Evolutionary conservation across 2,329 filamentous ascomycete genomes (phyloP).

Genomic region (Monilinia laxa): DNA sequence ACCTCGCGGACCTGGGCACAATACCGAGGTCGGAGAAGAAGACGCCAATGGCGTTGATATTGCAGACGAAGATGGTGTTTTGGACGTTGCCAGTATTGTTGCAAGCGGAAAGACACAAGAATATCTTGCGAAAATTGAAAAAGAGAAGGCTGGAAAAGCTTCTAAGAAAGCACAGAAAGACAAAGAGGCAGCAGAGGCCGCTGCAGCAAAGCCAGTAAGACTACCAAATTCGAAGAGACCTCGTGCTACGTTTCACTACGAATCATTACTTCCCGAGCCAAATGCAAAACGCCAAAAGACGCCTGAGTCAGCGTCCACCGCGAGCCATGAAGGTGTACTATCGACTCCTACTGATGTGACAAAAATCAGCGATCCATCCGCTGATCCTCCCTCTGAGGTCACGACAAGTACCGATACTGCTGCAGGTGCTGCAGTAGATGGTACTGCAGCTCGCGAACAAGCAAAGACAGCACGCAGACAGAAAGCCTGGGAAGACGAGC

Average conservation of each 20-base stretch:
- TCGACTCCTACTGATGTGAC: conserved; percentile 26
- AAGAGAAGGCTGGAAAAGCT: conserved; percentile 57
- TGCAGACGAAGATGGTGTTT: conserved; percentile 66
- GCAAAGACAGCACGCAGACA: conserved; percentile 38
- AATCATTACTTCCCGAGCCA: conserved; percentile 55
- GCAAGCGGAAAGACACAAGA: conserved; percentile 78
- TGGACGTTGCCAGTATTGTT: conserved; percentile 83
- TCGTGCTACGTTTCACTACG: conserved; percentile 70
- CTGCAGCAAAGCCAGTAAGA: conserved; percentile 55
- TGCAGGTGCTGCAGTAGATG: conserved; percentile 27
- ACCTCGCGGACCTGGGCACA: conserved; percentile 30
- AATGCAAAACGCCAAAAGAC: conserved; percentile 45
- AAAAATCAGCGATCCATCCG: conserved; percentile 16
- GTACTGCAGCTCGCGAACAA: conserved; percentile 33
- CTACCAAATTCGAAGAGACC: conserved; percentile 72
- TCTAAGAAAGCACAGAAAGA: conserved; percentile 55
- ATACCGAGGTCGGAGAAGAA: conserved; percentile 39
- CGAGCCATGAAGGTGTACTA: conserved; percentile 27
- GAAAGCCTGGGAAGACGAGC: conserved; percentile 37
- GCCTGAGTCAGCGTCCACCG: conserved; percentile 33
- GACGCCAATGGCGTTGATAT: conserved; percentile 46
- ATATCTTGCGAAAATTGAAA: conserved; percentile 79
- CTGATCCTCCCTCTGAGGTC: conserved; percentile 25
- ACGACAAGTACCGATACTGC: conserved; percentile 24
- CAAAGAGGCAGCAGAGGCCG: conserved; percentile 49